These are phyloP conservation scores for Phellopilus nigrolimitatus DNA, from an alignment of 1,284 basidiomycete species.

Conservation along the genomic window DNA sequence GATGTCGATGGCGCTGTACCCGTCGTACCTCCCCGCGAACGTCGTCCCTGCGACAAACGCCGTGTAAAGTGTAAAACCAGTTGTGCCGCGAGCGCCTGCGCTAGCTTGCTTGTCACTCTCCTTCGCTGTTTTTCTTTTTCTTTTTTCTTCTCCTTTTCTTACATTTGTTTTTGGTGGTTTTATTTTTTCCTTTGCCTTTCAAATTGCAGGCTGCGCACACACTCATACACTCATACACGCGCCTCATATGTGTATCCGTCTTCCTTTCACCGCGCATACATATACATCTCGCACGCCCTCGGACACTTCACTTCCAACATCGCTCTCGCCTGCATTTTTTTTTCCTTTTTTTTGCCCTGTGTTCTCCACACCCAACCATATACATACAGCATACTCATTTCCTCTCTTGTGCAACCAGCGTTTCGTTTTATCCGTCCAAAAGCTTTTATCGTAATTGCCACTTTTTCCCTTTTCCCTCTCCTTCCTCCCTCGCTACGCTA, in stretches of 20 bases:
- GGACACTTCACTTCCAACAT: too few relatives aligned
- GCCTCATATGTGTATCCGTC: neutral
- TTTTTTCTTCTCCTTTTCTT: neutral
- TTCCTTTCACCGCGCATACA: neutral
- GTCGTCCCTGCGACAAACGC: neutral
- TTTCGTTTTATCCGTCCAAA: too few relatives aligned
- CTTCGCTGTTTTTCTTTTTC: neutral
- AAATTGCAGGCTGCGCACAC: neutral
- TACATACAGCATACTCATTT: too few relatives aligned
- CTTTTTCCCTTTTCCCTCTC: too few relatives aligned
- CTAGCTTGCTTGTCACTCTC: neutral
- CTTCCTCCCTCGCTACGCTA: too few relatives aligned
- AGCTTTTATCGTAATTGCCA: too few relatives aligned
- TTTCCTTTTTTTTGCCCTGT: too few relatives aligned
- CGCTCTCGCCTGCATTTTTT: too few relatives aligned
- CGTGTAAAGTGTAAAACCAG: neutral
- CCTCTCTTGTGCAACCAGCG: too few relatives aligned
- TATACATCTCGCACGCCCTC: neutral
- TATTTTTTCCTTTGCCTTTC: neutral
- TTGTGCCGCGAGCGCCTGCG: neutral
- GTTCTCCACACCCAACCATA: too few relatives aligned
- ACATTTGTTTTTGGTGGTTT: neutral
- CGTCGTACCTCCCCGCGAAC: conserved; percentile 2
- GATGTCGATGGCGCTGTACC: conserved; percentile 4
- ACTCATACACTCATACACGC: neutral